phyloP scores from a whole-genome alignment of 2,329 filamentous ascomycete genomes.

The Apiospora malaysiana region DNA sequence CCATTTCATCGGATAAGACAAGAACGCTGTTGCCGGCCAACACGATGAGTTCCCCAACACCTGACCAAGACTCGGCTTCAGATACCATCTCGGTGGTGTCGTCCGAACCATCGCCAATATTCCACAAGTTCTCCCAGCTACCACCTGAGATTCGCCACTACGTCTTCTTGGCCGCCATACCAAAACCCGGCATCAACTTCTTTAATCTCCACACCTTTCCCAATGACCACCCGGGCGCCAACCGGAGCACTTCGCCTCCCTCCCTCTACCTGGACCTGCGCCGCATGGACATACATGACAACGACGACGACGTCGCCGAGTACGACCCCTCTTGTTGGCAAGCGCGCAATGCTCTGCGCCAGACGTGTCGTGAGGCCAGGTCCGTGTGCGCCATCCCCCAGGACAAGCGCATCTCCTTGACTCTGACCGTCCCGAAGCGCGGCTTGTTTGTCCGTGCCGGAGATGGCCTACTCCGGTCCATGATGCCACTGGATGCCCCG shows the following conservation, averaged over 20 bases:
- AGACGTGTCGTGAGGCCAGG: conserved; percentile 37
- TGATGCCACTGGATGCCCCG: conserved; percentile 26
- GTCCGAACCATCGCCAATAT: conserved; percentile 14
- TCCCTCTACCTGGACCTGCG: conserved; percentile 39
- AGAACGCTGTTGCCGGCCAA: conserved; percentile 18
- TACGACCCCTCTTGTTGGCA: conserved; percentile 42
- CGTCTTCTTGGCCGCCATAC: conserved; percentile 36
- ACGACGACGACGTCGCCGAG: conserved; percentile 33
- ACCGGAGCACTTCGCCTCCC: conserved; percentile 37
- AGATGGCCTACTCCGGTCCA: conserved; percentile 33
- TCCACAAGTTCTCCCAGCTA: conserved; percentile 34
- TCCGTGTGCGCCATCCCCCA: conserved; percentile 31
- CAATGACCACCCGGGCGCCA: conserved; percentile 37
- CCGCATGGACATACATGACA: conserved; percentile 35
- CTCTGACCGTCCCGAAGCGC: conserved; percentile 35
- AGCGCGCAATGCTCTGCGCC: conserved; percentile 32
- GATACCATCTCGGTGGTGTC: neutral
- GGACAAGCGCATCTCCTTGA: conserved; percentile 30
- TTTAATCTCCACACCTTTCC: conserved; percentile 43
- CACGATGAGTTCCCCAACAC: conserved; percentile 21
- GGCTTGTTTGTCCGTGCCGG: conserved; percentile 38
- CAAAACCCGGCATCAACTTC: conserved; percentile 39
- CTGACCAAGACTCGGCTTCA: neutral
- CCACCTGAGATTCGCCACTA: conserved; percentile 38
- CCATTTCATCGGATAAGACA: neutral